These are phyloP conservation scores for Wickerhamomyces queroliae DNA, from an alignment of 805 yeast species.

Conservation along the genomic window DNA sequence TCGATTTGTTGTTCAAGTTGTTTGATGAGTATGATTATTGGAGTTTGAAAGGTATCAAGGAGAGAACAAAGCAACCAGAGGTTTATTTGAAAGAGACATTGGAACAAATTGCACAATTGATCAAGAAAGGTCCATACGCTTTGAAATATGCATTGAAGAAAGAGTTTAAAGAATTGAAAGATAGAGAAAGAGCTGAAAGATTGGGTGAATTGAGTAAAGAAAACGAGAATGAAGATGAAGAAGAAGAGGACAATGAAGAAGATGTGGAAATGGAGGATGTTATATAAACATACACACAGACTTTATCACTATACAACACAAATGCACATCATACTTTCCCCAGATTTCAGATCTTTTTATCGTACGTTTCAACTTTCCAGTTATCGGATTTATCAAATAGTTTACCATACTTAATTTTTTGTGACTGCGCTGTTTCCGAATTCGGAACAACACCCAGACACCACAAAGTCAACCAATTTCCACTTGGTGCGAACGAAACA, in stretches of 20 bases:
- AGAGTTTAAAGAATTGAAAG: constrained; percentile 77
- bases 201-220: constrained; percentile 43
- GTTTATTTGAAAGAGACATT: constrained; percentile 84
- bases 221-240: constrained; percentile 28
- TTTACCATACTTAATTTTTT: not conserved
- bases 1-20: constrained; percentile 80
- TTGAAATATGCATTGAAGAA: constrained; percentile 85
- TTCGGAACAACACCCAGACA: constrained; percentile 7
- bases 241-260: constrained; percentile 61
- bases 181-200: constrained; percentile 67
- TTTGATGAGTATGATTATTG: constrained; percentile 96
- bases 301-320: not conserved
- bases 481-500: not conserved
- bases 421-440: constrained; percentile 8
- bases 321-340: no score
- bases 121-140: constrained; percentile 94
- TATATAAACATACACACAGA: constrained; percentile 19
- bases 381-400: no score
- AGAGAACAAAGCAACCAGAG: constrained; percentile 94
- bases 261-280: constrained; percentile 77
- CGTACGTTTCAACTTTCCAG: no score
- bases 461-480: not conserved
- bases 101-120: constrained; percentile 83
- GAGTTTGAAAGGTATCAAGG: constrained; percentile 91
- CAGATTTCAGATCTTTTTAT: no score